These are phyloP conservation scores for Alternaria novae-zelandiae DNA, from an alignment of 2,329 filamentous ascomycete species.

Conservation along the genomic window DNA sequence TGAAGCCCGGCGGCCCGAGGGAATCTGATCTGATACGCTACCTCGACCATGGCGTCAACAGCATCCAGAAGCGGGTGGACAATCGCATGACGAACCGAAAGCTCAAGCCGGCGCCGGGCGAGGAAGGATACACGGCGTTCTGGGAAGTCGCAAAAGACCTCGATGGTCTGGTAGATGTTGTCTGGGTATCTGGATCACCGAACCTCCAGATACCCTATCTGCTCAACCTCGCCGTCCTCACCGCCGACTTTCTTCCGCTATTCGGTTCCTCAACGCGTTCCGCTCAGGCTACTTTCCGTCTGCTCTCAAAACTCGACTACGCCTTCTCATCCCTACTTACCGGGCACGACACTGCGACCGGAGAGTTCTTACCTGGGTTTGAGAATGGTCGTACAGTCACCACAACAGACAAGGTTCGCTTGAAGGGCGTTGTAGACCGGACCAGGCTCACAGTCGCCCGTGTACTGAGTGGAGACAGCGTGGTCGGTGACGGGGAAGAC, in stretches of 20 bases:
- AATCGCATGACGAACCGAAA: constrained; percentile 52
- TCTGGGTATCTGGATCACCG: constrained; percentile 88
- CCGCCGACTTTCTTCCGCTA: constrained; percentile 73
- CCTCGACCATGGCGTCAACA: constrained; percentile 58
- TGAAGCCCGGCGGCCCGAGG: constrained; percentile 63
- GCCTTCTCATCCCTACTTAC: constrained; percentile 79
- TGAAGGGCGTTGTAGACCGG: constrained; percentile 79
- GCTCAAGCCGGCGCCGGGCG: constrained; percentile 51
- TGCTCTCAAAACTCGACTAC: constrained; percentile 80
- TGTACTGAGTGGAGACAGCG: constrained; percentile 64
- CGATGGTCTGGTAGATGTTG: constrained; percentile 74
- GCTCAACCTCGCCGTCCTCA: constrained; percentile 75
- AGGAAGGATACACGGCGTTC: constrained; percentile 66
- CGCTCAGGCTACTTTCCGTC: constrained; percentile 70
- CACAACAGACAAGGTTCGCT: constrained; percentile 87
- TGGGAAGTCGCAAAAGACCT: constrained; percentile 75
- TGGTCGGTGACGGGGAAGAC: constrained; percentile 45
- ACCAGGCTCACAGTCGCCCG: constrained; percentile 75
- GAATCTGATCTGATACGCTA: constrained; percentile 65
- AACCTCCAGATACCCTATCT: constrained; percentile 83
- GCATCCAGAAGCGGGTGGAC: constrained; percentile 36
- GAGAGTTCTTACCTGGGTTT: constrained; percentile 73
- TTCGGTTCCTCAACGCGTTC: constrained; percentile 71
- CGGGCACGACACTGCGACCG: constrained; percentile 70
- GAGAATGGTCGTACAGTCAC: constrained; percentile 67